A percentile compares a stretch with the other conserved stretches of the same genome.
phyloP scores from a whole-genome alignment of 2,329 filamentous ascomycete genomes.

The Lecanicillium sp. region DNA sequence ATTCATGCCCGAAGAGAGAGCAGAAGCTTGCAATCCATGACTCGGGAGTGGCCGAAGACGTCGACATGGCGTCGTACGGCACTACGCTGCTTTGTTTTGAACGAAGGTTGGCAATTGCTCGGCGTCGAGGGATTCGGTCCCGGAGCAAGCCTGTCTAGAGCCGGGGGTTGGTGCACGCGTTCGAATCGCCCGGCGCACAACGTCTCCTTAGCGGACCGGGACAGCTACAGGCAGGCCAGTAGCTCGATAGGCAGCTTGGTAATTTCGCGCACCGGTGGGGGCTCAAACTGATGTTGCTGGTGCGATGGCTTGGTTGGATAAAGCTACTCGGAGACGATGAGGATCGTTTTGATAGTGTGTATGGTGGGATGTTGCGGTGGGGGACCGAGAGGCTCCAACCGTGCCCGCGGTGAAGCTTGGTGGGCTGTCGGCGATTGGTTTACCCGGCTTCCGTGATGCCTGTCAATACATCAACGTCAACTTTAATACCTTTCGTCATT shows the following conservation, averaged over 20 bases:
- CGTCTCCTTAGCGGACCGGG: constrained; percentile 2
- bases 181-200: constrained; percentile 3
- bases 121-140: neutral
- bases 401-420: neutral
- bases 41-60: constrained; percentile 58
- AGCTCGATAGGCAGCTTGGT: neutral
- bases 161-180: constrained; percentile 3
- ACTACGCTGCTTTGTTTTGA: neutral
- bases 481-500: neutral
- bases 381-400: constrained; percentile 3
- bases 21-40: constrained; percentile 99
- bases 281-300: neutral
- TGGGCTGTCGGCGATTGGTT: constrained; percentile 7
- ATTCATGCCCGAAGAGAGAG: constrained; percentile 90
- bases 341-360: constrained; percentile 4
- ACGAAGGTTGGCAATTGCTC: neutral
- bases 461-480: neutral
- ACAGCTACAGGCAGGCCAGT: neutral
- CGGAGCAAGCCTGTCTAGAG: neutral
- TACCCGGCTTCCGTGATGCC: constrained; percentile 6
- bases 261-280: constrained; percentile 1
- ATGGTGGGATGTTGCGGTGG: constrained; percentile 10
- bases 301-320: constrained; percentile 5
- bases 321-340: constrained; percentile 4
- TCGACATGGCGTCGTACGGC: constrained; percentile 38